These are phyloP conservation scores for Curvularia verruculosa DNA, from an alignment of 2,329 filamentous ascomycete species.

Conservation along the genomic window DNA sequence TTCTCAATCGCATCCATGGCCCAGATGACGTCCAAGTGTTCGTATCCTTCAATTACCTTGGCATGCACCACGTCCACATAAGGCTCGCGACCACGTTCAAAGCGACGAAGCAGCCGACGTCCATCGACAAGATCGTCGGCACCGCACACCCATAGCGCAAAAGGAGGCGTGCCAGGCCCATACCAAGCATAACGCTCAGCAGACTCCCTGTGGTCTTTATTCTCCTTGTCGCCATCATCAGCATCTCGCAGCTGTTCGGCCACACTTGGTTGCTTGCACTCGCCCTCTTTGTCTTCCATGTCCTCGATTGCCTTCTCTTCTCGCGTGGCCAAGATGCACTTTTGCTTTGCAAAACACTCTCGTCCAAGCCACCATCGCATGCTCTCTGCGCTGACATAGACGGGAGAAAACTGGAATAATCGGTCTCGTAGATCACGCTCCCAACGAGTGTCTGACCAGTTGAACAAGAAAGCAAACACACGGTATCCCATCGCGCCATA, in stretches of 20 bases:
- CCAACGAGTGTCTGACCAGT: conserved; percentile 86
- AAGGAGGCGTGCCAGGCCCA: conserved; percentile 75
- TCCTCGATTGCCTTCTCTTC: conserved; percentile 71
- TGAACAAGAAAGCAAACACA: conserved; percentile 87
- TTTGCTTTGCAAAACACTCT: conserved; percentile 83
- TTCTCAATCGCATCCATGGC: conserved; percentile 85
- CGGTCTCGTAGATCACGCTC: conserved; percentile 77
- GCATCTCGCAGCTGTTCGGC: conserved; percentile 17
- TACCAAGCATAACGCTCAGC: conserved; percentile 72
- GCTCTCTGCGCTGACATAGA: conserved; percentile 85
- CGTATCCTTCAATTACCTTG: conserved; percentile 81
- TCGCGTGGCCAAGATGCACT: conserved; percentile 82
- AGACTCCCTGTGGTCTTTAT: conserved; percentile 49
- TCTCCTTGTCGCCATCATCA: conserved; percentile 19
- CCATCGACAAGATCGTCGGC: conserved; percentile 87
- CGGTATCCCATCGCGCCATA: conserved; percentile 86
- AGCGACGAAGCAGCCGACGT: conserved; percentile 71
- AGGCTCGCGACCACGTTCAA: conserved; percentile 79
- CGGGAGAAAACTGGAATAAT: conserved; percentile 90
- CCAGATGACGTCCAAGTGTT: conserved; percentile 95
- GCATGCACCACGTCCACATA: conserved; percentile 79
- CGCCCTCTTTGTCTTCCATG: conserved; percentile 50
- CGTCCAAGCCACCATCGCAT: conserved; percentile 96
- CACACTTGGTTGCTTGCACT: conserved; percentile 22
- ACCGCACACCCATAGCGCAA: conserved; percentile 88